These are phyloP conservation scores for Lentinula raphanica DNA, from an alignment of 768 basidiomycete genomes.

Conservation along the genomic window DNA sequence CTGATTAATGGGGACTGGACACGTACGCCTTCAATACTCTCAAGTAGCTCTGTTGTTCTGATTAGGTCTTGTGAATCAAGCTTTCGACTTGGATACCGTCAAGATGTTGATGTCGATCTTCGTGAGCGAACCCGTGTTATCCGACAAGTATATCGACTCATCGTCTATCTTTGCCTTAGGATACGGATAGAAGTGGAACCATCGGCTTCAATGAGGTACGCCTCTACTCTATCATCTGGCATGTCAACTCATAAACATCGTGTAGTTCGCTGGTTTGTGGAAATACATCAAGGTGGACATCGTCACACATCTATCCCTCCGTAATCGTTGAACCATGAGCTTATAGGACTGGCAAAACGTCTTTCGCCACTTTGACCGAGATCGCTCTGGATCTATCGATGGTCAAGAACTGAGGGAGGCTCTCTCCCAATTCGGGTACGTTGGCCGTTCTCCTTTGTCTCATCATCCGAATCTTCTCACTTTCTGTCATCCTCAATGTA, in stretches of 20 bases:
- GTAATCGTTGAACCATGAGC: neutral
- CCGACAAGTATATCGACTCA: neutral
- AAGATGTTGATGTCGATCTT: constrained; percentile 82
- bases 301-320: neutral
- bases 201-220: constrained; percentile 75
- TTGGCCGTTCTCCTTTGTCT: neutral
- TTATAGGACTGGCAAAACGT: constrained; percentile 76
- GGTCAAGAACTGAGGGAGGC: constrained; percentile 61
- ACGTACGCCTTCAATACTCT: constrained; percentile 40
- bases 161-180: constrained; percentile 26
- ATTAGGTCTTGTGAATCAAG: constrained; percentile 26
- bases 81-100: constrained; percentile 83
- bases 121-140: constrained; percentile 33
- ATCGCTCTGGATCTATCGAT: constrained; percentile 78
- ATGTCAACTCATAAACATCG: constrained; percentile 9
- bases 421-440: constrained; percentile 66
- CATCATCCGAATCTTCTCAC: neutral
- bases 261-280: constrained; percentile 70
- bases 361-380: constrained; percentile 81
- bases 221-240: constrained; percentile 11
- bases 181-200: constrained; percentile 70
- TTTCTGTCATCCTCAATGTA: neutral
- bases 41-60: neutral
- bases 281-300: constrained; percentile 63
- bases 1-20: constrained; percentile 67